Base-by-base conservation (phyloP, 108 stramenopile genomes). In the Skeletonema menzelii region DNA sequence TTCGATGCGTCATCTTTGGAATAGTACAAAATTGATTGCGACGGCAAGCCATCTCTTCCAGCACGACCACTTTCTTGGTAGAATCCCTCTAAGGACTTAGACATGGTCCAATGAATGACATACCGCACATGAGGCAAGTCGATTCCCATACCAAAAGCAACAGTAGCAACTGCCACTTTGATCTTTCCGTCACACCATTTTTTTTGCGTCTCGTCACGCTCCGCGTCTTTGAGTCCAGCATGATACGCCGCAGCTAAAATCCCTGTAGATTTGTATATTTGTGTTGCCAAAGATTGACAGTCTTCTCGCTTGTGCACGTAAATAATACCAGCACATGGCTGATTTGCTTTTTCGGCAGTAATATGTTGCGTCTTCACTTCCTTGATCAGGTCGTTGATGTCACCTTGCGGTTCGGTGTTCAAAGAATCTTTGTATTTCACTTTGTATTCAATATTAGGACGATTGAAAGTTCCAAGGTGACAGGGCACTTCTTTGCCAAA, bases 61-160 rank as follows among this genome's bases (percentile, higher is more conserved):
- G 86, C 96, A 35, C 96, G 74, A 17, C 96, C 96, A 3, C 83
- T 84, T 80, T 97, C 97, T 73, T 95, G 95, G 70, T 94, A 95
- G 59, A 93, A 96, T 0, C 88, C 91, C 69, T 96, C 95, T 4
- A 96, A 56, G n/a, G 85, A 79, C 67, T 95, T 95, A 37, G 96
- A 82, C 60, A 97, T 67, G 13, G 82, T 85, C 91, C 93, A 94
- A 76, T 97, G 96, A 28, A 95, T 77, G 10, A 97, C 96, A 69
- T 89, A 95, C 10, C 96, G 86, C 7, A 97, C 96, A 66, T 84
- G 84, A 17, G 91, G 76, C 22, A 87, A 53, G 74, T 97, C 94
- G 59, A 97, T 96, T 0, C 97, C 96, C 92, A 93, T 93, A 5
- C 98, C 96, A 67, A 97, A 97, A n/a, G 95, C 95, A 55, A 97